phyloP scores from a whole-genome alignment of 345 rosid genomes.

The Populus alba region DNA sequence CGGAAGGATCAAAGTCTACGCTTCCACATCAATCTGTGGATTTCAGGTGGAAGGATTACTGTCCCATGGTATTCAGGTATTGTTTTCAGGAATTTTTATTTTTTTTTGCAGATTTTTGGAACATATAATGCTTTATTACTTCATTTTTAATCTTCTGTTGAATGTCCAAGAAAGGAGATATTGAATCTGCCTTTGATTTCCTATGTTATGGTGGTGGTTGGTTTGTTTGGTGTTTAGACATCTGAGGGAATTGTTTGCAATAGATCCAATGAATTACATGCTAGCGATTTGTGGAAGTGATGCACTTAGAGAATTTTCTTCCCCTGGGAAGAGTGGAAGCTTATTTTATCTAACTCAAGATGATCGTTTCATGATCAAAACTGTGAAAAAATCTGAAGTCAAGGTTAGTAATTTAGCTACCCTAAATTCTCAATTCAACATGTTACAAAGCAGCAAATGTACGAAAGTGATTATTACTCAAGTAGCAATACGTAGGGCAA shows the following conservation, averaged over 20 bases:
- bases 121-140: neutral
- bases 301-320: constrained; percentile 65
- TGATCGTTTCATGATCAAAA: constrained; percentile 66
- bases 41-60: constrained; percentile 81
- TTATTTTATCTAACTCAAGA: constrained; percentile 69
- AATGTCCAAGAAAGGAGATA: neutral
- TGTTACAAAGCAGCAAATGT: neutral
- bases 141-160: neutral
- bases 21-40: constrained; percentile 67
- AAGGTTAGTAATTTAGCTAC: constrained; percentile 40
- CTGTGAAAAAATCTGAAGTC: constrained; percentile 71
- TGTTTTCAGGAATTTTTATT: neutral
- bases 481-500: neutral
- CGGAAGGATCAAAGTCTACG: constrained; percentile 70
- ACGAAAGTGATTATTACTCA: neutral
- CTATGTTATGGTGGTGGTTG: constrained; percentile 27
- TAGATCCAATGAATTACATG: constrained; percentile 69
- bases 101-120: neutral
- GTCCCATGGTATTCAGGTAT: constrained; percentile 75
- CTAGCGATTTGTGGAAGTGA: constrained; percentile 67
- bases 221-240: constrained; percentile 42
- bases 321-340: constrained; percentile 80
- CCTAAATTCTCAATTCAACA: neutral
- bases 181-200: constrained; percentile 1
- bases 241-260: constrained; percentile 59